Base-by-base conservation (phyloP, 352 stramenopile genomes). In the Blastocystis sp. region DNA sequence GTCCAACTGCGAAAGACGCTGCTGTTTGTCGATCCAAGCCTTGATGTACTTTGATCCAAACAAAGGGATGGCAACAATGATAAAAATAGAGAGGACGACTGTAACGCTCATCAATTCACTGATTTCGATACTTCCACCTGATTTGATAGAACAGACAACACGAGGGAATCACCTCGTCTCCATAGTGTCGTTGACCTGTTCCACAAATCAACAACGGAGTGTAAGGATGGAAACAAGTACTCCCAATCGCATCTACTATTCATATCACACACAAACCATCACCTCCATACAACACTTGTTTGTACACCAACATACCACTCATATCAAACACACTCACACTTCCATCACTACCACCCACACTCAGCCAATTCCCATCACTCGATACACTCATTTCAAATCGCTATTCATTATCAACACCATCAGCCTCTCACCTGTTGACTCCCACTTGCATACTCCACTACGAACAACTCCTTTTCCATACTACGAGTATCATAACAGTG, bases 111-210 rank as follows among this genome's bases (percentile, higher is more conserved):
- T 56, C 48, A 34, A 34, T 34, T 34, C 28, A 34, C 28, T 34
- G 28, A 34, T 34, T 34, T 40, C 62, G 10, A 41, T 79, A 79
- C 43, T 41, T 11, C 69, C 69, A 79, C 19, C 41, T 40, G 11
- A 79, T 61, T 53, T 79, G 69, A 79, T 79, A 79, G 17, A 79
- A 9, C 11, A 79, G 69, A 79, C 69, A 79, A 53, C 69, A 79
- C 7, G 69, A 79, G n/a, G 69, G 69, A 79, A 79, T 45, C 2
- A 28, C 21, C 1, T 79, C 69, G 21, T 61, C 69, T 21, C 43
- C 69, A 79, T 64, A 79, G 62, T 79, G 69, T 5, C 69, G 11
- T 61, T 79, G 19, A n/a, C 69, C 69, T 17, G 69, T 79, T 11
- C 69, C 69, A 79, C 69, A 79, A 28, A 79, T 45, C 7, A 79